A percentile compares a stretch with the other conserved stretches of the same genome.
These are phyloP conservation scores for Posidonia oceanica DNA, from an alignment of 116 monocot species.

Conservation along the genomic window DNA sequence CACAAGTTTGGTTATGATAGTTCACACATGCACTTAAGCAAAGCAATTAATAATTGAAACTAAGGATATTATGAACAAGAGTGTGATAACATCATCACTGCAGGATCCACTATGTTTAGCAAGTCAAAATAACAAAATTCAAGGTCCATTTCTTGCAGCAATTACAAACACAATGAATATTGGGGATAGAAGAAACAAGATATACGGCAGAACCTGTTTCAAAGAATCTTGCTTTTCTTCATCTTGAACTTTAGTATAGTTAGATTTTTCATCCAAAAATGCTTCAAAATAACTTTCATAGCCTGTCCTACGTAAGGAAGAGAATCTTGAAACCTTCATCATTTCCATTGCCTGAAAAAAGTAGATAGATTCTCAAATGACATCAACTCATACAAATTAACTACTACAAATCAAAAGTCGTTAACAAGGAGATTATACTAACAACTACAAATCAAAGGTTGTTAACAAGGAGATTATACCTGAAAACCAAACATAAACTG, in stretches of 20 bases:
- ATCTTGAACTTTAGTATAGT: conserved; percentile 23
- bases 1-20: no score
- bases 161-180: conserved; percentile 36
- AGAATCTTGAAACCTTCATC: conserved; percentile 47
- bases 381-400: not conserved
- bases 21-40: no score
- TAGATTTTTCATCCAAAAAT: conserved; percentile 43
- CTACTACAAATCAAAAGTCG: not conserved
- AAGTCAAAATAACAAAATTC: not conserved
- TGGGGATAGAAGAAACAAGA: conserved; percentile 58
- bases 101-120: no score
- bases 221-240: conserved; percentile 27
- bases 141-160: conserved; percentile 30
- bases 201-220: conserved; percentile 51
- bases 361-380: not conserved
- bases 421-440: not conserved
- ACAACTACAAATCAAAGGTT: not conserved
- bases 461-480: conserved; percentile 23
- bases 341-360: conserved; percentile 73
- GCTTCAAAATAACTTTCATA: conserved; percentile 81
- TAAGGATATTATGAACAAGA: no score
- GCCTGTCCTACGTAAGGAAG: conserved; percentile 35
- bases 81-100: no score
- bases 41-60: no score
- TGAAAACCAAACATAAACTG: conserved; percentile 75